Percentiles rank a stretch among this genome's conserved stretches.
These are phyloP conservation scores for Amylocystis lapponica DNA, from an alignment of 768 basidiomycete genomes.

Conservation along the genomic window DNA sequence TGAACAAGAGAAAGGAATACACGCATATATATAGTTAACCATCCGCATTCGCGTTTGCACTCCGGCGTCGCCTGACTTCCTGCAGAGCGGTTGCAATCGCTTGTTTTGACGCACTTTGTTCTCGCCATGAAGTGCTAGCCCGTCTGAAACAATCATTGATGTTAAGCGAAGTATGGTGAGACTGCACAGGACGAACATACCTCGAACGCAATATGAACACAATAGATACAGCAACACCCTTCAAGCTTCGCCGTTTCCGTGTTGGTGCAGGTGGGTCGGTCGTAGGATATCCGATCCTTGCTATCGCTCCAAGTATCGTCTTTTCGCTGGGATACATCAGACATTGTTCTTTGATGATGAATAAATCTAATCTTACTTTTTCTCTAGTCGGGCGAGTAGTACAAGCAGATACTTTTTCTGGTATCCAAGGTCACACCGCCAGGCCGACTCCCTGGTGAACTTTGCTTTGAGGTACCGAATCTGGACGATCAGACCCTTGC, in stretches of 20 bases:
- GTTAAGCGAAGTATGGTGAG: neutral
- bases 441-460: conserved; percentile 76
- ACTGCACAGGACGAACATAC: conserved; percentile 36
- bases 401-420: conserved; percentile 87
- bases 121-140: conserved; percentile 58
- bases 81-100: conserved; percentile 61
- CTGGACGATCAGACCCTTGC: conserved; percentile 86
- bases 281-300: conserved; percentile 65
- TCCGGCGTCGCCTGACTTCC: conserved; percentile 47
- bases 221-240: conserved; percentile 48
- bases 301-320: conserved; percentile 69
- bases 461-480: conserved; percentile 91
- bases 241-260: conserved; percentile 46
- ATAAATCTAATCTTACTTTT: conserved; percentile 49
- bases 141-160: conserved; percentile 35
- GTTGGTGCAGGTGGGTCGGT: conserved; percentile 27
- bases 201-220: conserved; percentile 60
- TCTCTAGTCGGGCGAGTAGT: conserved; percentile 65
- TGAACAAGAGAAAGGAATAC: no score
- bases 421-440: conserved; percentile 71
- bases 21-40: no score
- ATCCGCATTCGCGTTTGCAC: no score
- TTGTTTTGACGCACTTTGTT: conserved; percentile 53
- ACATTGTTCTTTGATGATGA: no score
- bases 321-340: conserved; percentile 50